Evolutionary conservation across 176 grass and related monocot genomes (phyloP), one percentile per base, ranked within the genome.

Genomic region (Pontederia paniculata): DNA sequence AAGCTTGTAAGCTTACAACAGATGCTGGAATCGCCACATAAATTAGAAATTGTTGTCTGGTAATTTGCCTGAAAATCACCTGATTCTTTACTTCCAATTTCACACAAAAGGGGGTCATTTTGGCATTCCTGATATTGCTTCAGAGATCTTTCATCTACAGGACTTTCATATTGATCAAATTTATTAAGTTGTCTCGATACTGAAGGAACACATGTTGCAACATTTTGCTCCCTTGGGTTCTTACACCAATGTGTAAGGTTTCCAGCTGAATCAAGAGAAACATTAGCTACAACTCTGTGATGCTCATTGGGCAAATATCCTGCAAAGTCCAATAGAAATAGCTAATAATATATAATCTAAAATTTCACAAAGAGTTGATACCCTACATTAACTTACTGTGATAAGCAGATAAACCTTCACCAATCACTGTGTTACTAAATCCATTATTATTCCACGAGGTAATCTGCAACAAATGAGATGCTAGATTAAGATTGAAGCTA

Each of bases 331-430:
- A 62, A 45, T 48, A 45, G 31, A 68, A 31, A 37, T 37, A 50
- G 20, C 52, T 51, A 58, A 70, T 44, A 54, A 25, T n/a, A 44
- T 50, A 20, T 61, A 70, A 56, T 9, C 20, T 57, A 28, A 43
- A 62, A 52, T 47, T 9, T 62, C 31, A 81, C 17, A 61, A 50
- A 22, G 46, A 53, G 23, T 65, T 19, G 42, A 15, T 61, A 51
- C 2, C 23, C 5, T 17, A 58, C 44, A 69, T 53, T 16, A 68
- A 84, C 85, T 80, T 67, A 84, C 80, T 67, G 10, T 89, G 70
- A 49, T 73, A 74, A 71, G 62, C 28, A 44, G 70, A 68, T 20
- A 54, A 60, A 41, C 42, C 25, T 59, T 45, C 50, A 55, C 42
- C 70, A 73, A 73, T 15, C 16, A 51, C 45, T 12, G 42, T 18